These are phyloP conservation scores for Aphanomyces invadans DNA, from an alignment of 352 stramenopile genomes.

Conservation along the genomic window DNA sequence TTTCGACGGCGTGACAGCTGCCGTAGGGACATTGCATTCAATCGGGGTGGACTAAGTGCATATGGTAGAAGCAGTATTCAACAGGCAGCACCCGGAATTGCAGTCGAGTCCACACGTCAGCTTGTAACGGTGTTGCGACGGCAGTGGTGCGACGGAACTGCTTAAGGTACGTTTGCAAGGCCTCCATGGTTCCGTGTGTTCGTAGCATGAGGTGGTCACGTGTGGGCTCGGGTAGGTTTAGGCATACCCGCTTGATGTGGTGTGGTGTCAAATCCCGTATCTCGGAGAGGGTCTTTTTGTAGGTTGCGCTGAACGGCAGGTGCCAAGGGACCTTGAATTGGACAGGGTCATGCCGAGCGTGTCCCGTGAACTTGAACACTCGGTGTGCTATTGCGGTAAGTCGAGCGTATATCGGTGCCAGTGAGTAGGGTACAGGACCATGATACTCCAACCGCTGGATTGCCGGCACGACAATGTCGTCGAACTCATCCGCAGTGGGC, in stretches of 20 bases:
- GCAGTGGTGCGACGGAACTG: not conserved
- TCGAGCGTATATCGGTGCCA: not conserved
- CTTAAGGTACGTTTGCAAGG: not conserved
- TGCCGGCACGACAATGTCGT: not conserved
- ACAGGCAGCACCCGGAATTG: not conserved
- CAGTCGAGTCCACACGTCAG: not conserved
- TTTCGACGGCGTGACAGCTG: not conserved
- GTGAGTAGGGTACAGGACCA: not conserved
- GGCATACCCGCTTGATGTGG: not conserved
- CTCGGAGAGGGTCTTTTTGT: not conserved
- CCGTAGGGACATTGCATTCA: too few species aligned
- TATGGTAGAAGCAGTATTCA: not conserved
- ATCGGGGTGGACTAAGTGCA: not conserved
- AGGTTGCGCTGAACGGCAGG: not conserved
- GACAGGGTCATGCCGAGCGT: not conserved
- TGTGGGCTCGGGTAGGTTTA: not conserved
- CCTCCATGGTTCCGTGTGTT: not conserved
- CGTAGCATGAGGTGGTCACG: not conserved
- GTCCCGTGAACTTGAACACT: not conserved
- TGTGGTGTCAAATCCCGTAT: not conserved
- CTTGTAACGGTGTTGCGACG: not conserved
- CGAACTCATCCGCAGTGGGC: not conserved
- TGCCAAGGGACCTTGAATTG: not conserved
- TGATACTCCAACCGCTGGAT: not conserved
- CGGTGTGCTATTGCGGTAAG: not conserved